These are phyloP conservation scores for Claviceps sp. DNA, from an alignment of 2,329 filamentous ascomycete genomes.

Conservation along the genomic window DNA sequence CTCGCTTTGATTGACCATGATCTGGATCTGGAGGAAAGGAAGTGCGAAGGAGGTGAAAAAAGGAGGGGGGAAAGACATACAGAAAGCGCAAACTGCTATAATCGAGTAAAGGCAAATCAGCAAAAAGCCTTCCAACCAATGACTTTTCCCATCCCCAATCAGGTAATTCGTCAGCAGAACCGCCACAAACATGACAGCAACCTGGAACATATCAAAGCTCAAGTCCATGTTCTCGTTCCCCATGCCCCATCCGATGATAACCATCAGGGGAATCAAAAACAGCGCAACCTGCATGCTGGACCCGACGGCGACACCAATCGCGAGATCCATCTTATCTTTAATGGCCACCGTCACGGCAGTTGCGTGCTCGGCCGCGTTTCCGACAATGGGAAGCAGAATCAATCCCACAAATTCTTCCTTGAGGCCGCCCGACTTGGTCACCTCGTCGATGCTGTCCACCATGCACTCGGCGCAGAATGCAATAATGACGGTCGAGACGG, in stretches of 20 bases:
- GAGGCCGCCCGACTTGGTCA: conserved; percentile 46
- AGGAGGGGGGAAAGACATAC: conserved; percentile 26
- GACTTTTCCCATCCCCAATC: conserved; percentile 69
- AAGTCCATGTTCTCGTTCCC: conserved; percentile 61
- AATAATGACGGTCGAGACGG: conserved; percentile 62
- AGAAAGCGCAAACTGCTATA: conserved; percentile 56
- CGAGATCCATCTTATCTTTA: conserved; percentile 77
- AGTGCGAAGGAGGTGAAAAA: not conserved
- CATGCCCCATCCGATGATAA: conserved; percentile 69
- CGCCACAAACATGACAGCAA: not conserved
- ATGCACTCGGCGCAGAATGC: conserved; percentile 73
- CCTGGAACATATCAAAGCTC: conserved; percentile 75
- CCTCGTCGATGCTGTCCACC: conserved; percentile 57
- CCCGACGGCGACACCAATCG: conserved; percentile 68
- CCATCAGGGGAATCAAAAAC: conserved; percentile 64
- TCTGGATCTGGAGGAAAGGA: too few relatives aligned
- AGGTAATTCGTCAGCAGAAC: conserved; percentile 79
- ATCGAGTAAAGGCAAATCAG: conserved; percentile 69
- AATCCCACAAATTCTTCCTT: conserved; percentile 67
- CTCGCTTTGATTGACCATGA: not conserved
- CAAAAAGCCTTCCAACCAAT: conserved; percentile 68
- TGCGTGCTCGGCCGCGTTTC: conserved; percentile 71
- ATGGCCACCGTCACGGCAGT: conserved; percentile 68
- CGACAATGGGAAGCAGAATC: conserved; percentile 71
- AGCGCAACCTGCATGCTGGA: conserved; percentile 71